These are phyloP conservation scores for Pythium rishiriense DNA, from an alignment of 352 stramenopile species.

Conservation along the genomic window DNA sequence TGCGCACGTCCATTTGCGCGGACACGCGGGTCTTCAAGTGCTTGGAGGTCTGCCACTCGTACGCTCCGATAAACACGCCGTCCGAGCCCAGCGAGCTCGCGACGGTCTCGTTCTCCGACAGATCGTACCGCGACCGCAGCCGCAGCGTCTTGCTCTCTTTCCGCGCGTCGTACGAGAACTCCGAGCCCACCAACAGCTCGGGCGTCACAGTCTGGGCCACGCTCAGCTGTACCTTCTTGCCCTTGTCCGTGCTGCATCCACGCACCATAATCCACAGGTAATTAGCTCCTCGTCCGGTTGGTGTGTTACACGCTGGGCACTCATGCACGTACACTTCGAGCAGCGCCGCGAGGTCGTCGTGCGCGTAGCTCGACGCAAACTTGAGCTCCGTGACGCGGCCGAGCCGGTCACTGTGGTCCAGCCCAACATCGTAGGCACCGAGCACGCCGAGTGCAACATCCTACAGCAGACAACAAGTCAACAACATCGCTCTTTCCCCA, in stretches of 20 bases:
- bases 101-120: slow-evolving; percentile 50
- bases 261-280: background rate
- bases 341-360: slow-evolving; percentile 63
- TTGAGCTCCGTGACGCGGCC: slow-evolving; percentile 68
- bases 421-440: slow-evolving; percentile 74
- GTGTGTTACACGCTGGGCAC: too few relatives aligned
- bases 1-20: slow-evolving; percentile 78
- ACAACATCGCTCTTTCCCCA: background rate
- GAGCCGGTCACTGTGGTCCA: slow-evolving; percentile 75
- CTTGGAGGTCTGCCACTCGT: slow-evolving; percentile 74
- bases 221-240: slow-evolving; percentile 55
- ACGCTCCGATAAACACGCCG: slow-evolving; percentile 70
- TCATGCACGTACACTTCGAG: slow-evolving; percentile 82
- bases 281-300: background rate
- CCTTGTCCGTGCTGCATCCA: slow-evolving; percentile 58
- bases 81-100: slow-evolving; percentile 71
- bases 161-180: slow-evolving; percentile 61
- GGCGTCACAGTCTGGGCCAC: slow-evolving; percentile 59
- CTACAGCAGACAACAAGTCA: slow-evolving; percentile 10
- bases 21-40: slow-evolving; percentile 75
- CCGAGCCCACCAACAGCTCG: slow-evolving; percentile 60
- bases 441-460: slow-evolving; percentile 46
- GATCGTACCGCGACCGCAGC: slow-evolving; percentile 49
- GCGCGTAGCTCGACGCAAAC: slow-evolving; percentile 54
- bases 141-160: slow-evolving; percentile 73